These are phyloP conservation scores for Incumbomyces delicatus DNA, from an alignment of 2,329 filamentous ascomycete species.

Conservation along the genomic window DNA sequence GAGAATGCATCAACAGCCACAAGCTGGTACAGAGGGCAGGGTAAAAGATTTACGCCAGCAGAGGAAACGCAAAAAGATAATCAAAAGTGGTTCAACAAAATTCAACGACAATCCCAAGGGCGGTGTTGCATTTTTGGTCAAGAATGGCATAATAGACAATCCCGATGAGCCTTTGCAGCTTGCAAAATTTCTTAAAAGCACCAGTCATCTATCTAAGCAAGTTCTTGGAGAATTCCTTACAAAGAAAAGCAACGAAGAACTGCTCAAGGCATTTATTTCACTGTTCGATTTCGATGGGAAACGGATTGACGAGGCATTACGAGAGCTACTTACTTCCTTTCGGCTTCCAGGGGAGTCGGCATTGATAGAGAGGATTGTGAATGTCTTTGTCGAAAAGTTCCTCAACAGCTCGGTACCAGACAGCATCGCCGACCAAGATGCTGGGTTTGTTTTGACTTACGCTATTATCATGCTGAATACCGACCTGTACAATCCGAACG, in stretches of 20 bases:
- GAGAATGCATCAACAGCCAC: slow-evolving; percentile 59
- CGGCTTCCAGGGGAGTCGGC: slow-evolving; percentile 86
- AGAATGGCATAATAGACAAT: slow-evolving; percentile 75
- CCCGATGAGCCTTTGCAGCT: slow-evolving; percentile 64
- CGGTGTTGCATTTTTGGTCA: slow-evolving; percentile 74
- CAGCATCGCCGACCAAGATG: slow-evolving; percentile 73
- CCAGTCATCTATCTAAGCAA: slow-evolving; percentile 79
- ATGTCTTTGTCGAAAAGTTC: slow-evolving; percentile 77
- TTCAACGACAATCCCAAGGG: slow-evolving; percentile 94
- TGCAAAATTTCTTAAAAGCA: slow-evolving; percentile 79
- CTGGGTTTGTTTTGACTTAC: slow-evolving; percentile 83
- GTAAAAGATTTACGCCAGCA: slow-evolving; percentile 57
- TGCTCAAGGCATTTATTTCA: slow-evolving; percentile 73
- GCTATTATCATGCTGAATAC: slow-evolving; percentile 97
- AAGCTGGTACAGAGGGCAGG: slow-evolving; percentile 55
- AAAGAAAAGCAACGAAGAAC: slow-evolving; percentile 77
- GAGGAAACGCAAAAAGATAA: slow-evolving; percentile 71
- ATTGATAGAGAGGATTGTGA: slow-evolving; percentile 87
- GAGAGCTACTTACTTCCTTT: slow-evolving; percentile 81
- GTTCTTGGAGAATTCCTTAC: slow-evolving; percentile 86
- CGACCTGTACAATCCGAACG: slow-evolving; percentile 89
- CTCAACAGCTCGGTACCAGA: slow-evolving; percentile 59
- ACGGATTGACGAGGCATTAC: slow-evolving; percentile 79
- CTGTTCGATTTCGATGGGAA: slow-evolving; percentile 82
- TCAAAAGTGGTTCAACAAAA: slow-evolving; percentile 76